Percentiles rank a stretch among this genome's conserved stretches.
Evolutionary conservation across 345 rosid species (phyloP).

Genomic region (Gossypium raimondii): DNA sequence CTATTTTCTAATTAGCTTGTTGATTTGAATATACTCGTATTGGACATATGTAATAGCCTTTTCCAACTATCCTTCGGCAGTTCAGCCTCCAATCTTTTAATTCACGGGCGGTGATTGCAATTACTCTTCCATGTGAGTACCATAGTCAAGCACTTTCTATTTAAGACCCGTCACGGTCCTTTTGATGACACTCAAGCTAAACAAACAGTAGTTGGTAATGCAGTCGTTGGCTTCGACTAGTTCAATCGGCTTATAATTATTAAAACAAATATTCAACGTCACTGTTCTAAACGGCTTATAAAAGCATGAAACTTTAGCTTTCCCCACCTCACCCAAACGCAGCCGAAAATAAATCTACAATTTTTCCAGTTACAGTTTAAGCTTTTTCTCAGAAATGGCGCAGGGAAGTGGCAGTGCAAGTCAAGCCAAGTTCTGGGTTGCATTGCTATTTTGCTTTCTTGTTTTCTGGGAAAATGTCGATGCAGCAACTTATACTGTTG

Average conservation of each 20-base stretch:
- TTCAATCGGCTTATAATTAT: no score
- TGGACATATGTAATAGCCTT: neutral
- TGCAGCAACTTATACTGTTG: constrained; percentile 38
- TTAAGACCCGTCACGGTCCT: neutral
- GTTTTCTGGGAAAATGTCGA: constrained; percentile 9
- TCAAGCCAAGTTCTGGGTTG: neutral
- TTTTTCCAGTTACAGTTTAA: neutral
- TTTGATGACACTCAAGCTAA: neutral
- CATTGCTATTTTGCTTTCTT: constrained; percentile 16
- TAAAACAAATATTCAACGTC: neutral
- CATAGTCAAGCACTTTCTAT: neutral
- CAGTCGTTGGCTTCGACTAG: no score
- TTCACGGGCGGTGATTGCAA: neutral
- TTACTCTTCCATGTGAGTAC: neutral
- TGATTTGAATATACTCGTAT: no score
- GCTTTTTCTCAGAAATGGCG: constrained; percentile 21
- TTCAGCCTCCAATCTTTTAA: neutral
- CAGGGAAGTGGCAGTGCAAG: constrained; percentile 47
- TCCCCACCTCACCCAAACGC: constrained; percentile 3
- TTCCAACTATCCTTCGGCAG: neutral
- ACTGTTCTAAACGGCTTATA: neutral
- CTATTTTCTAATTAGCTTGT: no score
- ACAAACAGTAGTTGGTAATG: neutral
- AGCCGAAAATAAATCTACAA: neutral
- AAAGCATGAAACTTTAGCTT: neutral